phyloP scores from a whole-genome alignment of 2,329 filamentous ascomycete genomes.

The Colletotrichum eremochloae region DNA sequence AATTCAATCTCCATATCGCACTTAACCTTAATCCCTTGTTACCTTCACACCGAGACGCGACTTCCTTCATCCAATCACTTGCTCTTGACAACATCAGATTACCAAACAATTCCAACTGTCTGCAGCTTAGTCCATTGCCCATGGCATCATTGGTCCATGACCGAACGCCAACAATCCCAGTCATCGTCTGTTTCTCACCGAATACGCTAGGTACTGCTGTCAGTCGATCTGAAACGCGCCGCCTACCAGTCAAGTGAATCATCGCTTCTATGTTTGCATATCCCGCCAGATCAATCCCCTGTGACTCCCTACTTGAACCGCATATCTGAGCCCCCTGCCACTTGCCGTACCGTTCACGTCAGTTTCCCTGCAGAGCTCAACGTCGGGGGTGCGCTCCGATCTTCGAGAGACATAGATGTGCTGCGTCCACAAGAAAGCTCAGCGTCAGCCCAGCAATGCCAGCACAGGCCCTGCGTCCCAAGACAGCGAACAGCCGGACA shows the following conservation, averaged over 20 bases:
- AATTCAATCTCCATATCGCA: conserved; percentile 12
- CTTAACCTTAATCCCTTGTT: not conserved
- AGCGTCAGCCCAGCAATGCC: conserved; percentile 10
- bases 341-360: not conserved
- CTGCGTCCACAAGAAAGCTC: not conserved
- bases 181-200: not conserved
- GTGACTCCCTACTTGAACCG: not conserved
- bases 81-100: not conserved
- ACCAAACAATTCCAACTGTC: not conserved
- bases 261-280: not conserved
- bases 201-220: not conserved
- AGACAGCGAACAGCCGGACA: not conserved
- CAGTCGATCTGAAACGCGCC: conserved; percentile 8
- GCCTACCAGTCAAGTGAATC: not conserved
- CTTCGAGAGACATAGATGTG: not conserved
- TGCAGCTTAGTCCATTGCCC: not conserved
- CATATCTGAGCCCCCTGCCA: conserved; percentile 3
- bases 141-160: not conserved
- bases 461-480: not conserved
- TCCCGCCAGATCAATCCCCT: not conserved
- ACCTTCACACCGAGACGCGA: conserved; percentile 1
- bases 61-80: not conserved
- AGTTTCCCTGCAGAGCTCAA: not conserved
- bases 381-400: not conserved
- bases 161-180: not conserved